Conservation (phyloP, 441 rosid species). For the Pelargonium cotyledonis region DNA sequence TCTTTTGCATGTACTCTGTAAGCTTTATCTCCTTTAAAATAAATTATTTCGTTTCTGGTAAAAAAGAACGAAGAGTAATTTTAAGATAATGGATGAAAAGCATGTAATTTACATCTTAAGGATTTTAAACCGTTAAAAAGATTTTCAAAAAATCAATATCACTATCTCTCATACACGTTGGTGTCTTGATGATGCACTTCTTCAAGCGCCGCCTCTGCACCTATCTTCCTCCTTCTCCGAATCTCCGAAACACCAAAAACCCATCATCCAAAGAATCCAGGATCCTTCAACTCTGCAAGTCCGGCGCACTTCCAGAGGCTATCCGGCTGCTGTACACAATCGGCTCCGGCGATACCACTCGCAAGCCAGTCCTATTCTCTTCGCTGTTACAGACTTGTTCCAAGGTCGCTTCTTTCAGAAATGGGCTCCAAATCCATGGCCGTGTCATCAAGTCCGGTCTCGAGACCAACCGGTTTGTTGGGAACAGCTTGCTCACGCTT, state of each 20-base stretch:
- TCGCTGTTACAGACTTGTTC: constrained; percentile 61
- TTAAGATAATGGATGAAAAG: too few species aligned
- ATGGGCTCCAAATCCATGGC: constrained; percentile 66
- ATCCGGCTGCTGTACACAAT: constrained; percentile 46
- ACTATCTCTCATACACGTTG: too few species aligned
- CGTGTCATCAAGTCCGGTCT: constrained; percentile 68
- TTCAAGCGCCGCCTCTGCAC: neutral
- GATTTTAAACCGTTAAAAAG: too few species aligned
- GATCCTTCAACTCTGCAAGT: constrained; percentile 27
- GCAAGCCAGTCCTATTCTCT: constrained; percentile 53
- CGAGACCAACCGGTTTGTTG: constrained; percentile 54
- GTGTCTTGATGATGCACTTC: neutral
- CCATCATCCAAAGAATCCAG: constrained; percentile 20
- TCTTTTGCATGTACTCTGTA: too few species aligned
- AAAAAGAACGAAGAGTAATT: too few species aligned
- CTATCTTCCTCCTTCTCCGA: neutral
- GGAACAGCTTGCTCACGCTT: constrained; percentile 69
- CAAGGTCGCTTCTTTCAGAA: constrained; percentile 40
- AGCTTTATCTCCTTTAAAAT: too few species aligned
- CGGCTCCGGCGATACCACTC: constrained; percentile 21
- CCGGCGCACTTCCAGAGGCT: constrained; percentile 38
- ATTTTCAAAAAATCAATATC: too few species aligned
- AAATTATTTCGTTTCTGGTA: too few species aligned
- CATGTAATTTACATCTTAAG: too few species aligned
- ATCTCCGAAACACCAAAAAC: neutral